Evolutionary conservation across 768 basidiomycete genomes (phyloP), one percentile per base, ranked within the genome.

Genomic region (Scleroderma citrinum): DNA sequence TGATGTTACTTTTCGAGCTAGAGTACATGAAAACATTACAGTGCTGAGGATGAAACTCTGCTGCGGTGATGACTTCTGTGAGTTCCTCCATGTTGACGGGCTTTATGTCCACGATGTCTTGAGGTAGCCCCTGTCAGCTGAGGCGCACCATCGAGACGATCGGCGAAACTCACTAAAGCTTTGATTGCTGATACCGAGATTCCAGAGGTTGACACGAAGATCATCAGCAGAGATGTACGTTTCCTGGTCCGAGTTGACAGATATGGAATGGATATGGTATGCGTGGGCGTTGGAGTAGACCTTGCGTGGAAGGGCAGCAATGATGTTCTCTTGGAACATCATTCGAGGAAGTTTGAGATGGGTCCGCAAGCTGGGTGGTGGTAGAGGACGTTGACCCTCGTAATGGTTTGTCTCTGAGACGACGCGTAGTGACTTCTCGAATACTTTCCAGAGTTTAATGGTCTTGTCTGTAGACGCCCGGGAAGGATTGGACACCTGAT

Each of bases 1-100:
- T 98, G 77, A 99, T 97, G 67, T 96, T 98, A 60, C 93, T 95
- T 72, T 98, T 98, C 51, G 96, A 98, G 71, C 92, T 94, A 54
- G 95, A 98, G 69, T 98, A 99, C 93, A 97, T 96, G 76, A 99
- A 98, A 44, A 91, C 75, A 69, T 98, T 98, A 83, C 96, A 98
- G 55, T 95, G 90, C 46, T 82, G 79, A 29, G 96, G 96, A 65
- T 98, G 96, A 71, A 99, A 98, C 71, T 99, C 96, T 42, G 96
- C 92, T 11, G 95, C 92, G n/a, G 96, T 99, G 69, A 99, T 98
- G 65, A 99, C 96, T 67, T 99, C 96, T 14, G 96, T 98, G 47
- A 99, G 77, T 68, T 99, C 96, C 66, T 99, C 96, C 96, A 99
- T 99, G 70, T 99, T 99, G 61, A 92, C 83, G 2, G 96, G 96